Evolutionary conservation across 2,329 filamentous ascomycete species (phyloP), one percentile per base, ranked within the genome.

Genomic region (Nemania abortiva): DNA sequence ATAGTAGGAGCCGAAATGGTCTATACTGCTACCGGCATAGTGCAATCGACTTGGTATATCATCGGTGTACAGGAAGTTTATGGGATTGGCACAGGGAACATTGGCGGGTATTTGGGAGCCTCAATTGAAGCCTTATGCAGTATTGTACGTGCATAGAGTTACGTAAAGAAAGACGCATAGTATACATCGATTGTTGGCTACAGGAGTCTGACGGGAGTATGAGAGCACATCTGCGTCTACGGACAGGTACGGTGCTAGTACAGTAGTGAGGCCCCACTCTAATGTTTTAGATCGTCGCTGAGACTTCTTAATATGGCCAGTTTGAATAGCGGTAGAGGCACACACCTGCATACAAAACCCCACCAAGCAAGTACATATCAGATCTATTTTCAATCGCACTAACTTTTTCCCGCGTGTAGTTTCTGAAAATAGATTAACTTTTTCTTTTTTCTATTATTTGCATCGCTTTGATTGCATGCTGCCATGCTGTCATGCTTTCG

Each of bases 381-480:
- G 42, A 47, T 47, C 42, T 18, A 18, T 5, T 47, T 47, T 20
- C 6, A 20, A 47, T 47, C 42, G n/a, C 24, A 20, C 7, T 52
- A 11, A 24, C 24, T 45, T 4, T 52, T 56, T 49, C 22, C 22
- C 13, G 57, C 45, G 22, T 66, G 20, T 52, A 52, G 29, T 34
- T 50, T 53, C 64, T 62, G 58, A 37, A 66, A 67, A 63, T 54
- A 55, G 54, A 55, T n/a, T 58, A 27, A 50, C 6, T 31, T 20
- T 29, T 18, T 61, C 20, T 20, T 58, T 58, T 24, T 59, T 24
- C 13, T 27, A 11, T 24, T 34, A 15, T 49, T 50, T 37, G 34
- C 11, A 15, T 27, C 31, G 6, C 2, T 45, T 4, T 18, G 11
- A 6, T 49, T 53, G 53, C 53, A 59, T 27, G 45, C 52, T 68